Evolutionary conservation across 176 grass and related monocot species (phyloP).

Genomic region (Zea luxurians): DNA sequence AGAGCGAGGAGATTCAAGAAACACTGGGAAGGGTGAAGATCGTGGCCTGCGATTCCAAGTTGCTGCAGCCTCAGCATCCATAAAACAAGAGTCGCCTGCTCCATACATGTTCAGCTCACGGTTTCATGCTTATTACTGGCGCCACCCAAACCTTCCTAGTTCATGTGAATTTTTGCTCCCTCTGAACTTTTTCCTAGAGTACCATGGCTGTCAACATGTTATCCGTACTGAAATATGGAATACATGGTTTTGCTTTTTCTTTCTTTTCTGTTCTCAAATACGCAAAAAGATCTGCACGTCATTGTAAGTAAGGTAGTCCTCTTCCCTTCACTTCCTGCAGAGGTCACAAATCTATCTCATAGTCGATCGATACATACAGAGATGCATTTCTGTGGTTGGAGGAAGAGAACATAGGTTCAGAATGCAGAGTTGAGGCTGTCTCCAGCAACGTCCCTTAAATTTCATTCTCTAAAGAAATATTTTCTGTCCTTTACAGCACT

Average conservation of each 20-base stretch:
- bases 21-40: slow-evolving; percentile 68
- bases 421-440: no score
- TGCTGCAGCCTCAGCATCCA: slow-evolving; percentile 41
- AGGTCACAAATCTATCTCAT: no score
- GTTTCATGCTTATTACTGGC: slow-evolving; percentile 20
- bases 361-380: no score
- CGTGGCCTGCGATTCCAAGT: slow-evolving; percentile 79
- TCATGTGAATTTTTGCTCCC: slow-evolving; percentile 8
- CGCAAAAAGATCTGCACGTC: no score
- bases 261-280: neutral
- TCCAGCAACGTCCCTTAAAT: no score
- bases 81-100: slow-evolving; percentile 19
- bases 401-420: no score
- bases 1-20: slow-evolving; percentile 51
- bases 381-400: no score
- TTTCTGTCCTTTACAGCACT: no score
- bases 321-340: no score
- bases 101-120: no score
- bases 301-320: no score
- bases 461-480: no score
- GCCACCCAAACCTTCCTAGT: neutral
- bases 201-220: neutral
- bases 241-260: neutral
- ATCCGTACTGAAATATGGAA: neutral
- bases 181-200: neutral